Conservation (phyloP, 148 eudicot species). For the Vaccinium myrtillus region DNA sequence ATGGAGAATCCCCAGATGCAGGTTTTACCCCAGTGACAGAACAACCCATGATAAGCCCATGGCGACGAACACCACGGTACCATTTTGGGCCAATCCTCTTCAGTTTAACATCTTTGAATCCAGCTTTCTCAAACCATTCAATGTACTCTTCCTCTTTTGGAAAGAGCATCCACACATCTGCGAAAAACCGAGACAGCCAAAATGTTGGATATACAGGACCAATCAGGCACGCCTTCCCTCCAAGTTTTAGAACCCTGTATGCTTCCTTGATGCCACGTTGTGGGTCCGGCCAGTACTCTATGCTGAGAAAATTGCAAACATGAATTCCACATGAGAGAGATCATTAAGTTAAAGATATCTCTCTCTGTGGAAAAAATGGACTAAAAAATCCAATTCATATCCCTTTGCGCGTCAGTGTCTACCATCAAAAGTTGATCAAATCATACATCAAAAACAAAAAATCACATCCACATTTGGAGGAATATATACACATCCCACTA, state of each 20-base stretch:
- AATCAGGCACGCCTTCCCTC: slow-evolving; percentile 91
- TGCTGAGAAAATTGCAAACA: slow-evolving; percentile 40
- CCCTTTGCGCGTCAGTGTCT: background rate
- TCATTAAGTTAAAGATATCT: background rate
- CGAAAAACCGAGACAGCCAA: slow-evolving; percentile 93
- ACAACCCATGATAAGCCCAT: slow-evolving; percentile 96
- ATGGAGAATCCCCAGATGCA: slow-evolving; percentile 88
- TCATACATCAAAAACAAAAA: background rate
- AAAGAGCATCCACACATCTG: slow-evolving; percentile 98
- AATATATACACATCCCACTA: background rate
- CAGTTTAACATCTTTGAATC: slow-evolving; percentile 80
- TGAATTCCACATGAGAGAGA: background rate
- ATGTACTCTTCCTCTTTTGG: slow-evolving; percentile 96
- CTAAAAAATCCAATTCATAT: background rate
- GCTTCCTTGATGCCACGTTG: slow-evolving; percentile 98
- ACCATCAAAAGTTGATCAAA: background rate
- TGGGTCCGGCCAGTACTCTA: slow-evolving; percentile 99
- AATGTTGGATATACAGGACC: slow-evolving; percentile 94
- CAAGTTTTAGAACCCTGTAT: slow-evolving; percentile 81
- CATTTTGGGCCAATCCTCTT: slow-evolving; percentile 95
- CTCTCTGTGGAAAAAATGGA: background rate
- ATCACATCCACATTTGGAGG: too few relatives aligned
- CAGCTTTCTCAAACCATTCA: slow-evolving; percentile 88
- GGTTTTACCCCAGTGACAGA: slow-evolving; percentile 93
- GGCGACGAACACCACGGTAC: slow-evolving; percentile 97